phyloP scores from a whole-genome alignment of 208 protist species.

The Endotrypanum monterogeii region DNA sequence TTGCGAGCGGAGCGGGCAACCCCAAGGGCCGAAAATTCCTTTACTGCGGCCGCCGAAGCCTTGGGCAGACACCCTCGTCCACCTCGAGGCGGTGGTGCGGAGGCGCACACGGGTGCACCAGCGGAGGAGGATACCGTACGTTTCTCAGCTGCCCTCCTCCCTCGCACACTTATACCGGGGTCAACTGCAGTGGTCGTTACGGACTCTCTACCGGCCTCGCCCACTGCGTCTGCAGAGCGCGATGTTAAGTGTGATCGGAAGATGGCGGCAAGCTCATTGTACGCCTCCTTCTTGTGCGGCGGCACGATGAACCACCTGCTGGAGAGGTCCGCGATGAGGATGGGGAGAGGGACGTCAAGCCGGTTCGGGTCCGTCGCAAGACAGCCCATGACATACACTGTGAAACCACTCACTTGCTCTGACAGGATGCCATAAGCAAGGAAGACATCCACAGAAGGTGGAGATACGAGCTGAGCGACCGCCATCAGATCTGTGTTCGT shows the following conservation, averaged over 20 bases:
- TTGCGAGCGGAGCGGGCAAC: not conserved
- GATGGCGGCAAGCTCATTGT: slow-evolving; percentile 43
- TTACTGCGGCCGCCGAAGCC: not conserved
- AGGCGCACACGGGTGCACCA: not conserved
- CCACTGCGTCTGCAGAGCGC: not conserved
- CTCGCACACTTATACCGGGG: not conserved
- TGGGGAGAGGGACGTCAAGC: slow-evolving; percentile 38
- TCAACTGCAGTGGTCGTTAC: not conserved
- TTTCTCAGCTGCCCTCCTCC: not conserved
- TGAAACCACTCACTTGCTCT: slow-evolving; percentile 60
- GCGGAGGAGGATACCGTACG: not conserved
- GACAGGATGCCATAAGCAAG: slow-evolving; percentile 49
- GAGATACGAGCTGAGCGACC: slow-evolving; percentile 34
- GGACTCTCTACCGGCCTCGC: not conserved
- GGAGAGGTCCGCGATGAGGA: slow-evolving; percentile 70
- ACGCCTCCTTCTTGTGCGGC: slow-evolving; percentile 50
- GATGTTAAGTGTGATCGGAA: slow-evolving; percentile 29
- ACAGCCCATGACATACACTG: slow-evolving; percentile 71
- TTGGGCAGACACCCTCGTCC: not conserved
- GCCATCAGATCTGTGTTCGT: slow-evolving; percentile 69
- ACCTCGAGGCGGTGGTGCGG: slow-evolving; percentile 3
- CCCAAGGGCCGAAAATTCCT: not conserved
- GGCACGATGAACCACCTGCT: slow-evolving; percentile 72
- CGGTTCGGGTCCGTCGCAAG: slow-evolving; percentile 51
- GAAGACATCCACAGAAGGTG: slow-evolving; percentile 46